Conservation (phyloP, 139 green algal genomes). For the Chlorella sp. region DNA sequence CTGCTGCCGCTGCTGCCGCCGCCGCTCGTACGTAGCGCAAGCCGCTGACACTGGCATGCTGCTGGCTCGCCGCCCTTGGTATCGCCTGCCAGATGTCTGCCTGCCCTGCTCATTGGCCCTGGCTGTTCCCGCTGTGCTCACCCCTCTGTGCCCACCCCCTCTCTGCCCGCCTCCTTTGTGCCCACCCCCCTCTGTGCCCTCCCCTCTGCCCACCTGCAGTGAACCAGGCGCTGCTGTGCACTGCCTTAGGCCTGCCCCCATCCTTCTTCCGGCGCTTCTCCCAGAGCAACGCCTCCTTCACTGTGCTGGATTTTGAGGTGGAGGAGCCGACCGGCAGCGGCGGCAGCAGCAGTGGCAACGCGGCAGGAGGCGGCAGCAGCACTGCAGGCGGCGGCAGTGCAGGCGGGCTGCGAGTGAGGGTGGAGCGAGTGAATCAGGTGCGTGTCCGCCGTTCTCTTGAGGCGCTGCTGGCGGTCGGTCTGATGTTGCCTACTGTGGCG, state of each 20-base stretch:
- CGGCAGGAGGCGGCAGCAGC: neutral
- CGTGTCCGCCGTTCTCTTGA: neutral
- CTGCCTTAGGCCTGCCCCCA: constrained; percentile 77
- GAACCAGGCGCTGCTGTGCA: constrained; percentile 87
- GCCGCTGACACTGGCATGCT: neutral
- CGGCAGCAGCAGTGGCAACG: neutral
- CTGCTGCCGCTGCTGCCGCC: too few relatives aligned
- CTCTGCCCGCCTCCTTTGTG: neutral
- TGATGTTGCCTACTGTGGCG: too few relatives aligned
- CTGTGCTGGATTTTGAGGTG: constrained; percentile 79
- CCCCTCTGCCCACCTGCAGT: constrained; percentile 56
- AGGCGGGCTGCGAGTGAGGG: constrained; percentile 41
- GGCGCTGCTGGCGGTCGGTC: too few relatives aligned
- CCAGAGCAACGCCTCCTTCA: constrained; percentile 80
- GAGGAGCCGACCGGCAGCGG: constrained; percentile 21
- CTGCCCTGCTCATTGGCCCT: too few relatives aligned
- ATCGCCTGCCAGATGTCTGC: too few relatives aligned
- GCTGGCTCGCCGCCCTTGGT: too few relatives aligned
- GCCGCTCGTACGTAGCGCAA: neutral
- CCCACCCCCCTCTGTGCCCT: neutral
- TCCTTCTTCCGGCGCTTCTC: constrained; percentile 72
- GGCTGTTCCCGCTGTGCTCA: neutral
- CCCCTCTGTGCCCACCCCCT: neutral
- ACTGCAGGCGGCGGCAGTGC: constrained; percentile 8
- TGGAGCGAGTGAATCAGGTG: constrained; percentile 68